phyloP scores from a whole-genome alignment of 768 basidiomycete genomes.

The Leucocoprinus leucothites region DNA sequence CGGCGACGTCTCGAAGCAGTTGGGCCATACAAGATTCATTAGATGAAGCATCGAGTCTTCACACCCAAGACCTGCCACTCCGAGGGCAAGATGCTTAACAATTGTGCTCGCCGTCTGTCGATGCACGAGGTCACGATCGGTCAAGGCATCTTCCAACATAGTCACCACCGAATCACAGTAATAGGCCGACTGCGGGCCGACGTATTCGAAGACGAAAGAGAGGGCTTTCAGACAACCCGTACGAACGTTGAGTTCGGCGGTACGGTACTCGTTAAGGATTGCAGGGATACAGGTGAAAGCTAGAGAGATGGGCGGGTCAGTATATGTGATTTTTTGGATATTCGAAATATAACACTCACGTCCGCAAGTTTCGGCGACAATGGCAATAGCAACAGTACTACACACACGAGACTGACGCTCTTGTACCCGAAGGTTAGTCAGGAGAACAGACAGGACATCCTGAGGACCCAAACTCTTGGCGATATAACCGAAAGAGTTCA shows the following conservation, averaged over 20 bases:
- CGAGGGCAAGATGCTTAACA: conserved; percentile 96
- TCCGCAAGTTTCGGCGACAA: conserved; percentile 92
- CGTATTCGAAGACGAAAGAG: conserved; percentile 99
- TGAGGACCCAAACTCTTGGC: conserved; percentile 99
- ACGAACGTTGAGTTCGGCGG: conserved; percentile 96
- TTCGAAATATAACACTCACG: conserved; percentile 34
- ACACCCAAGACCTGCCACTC: conserved; percentile 94
- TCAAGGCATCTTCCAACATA: conserved; percentile 97
- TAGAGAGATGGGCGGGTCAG: conserved; percentile 19
- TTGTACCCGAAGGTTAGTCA: conserved; percentile 97
- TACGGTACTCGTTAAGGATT: conserved; percentile 97
- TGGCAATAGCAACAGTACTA: conserved; percentile 96
- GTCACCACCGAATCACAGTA: conserved; percentile 97
- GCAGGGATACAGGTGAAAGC: conserved; percentile 99
- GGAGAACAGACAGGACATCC: conserved; percentile 91
- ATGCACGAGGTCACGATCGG: conserved; percentile 97
- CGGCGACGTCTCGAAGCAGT: conserved; percentile 97
- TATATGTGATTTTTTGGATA: conserved; percentile 1
- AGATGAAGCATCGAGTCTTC: conserved; percentile 98
- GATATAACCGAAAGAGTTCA: conserved; percentile 99
- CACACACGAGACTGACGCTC: conserved; percentile 99
- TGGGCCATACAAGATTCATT: conserved; percentile 99
- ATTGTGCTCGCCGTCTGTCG: conserved; percentile 98
- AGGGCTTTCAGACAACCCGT: conserved; percentile 98
- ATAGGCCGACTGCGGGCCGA: conserved; percentile 94